Conservation (phyloP, 1,139 yeast genomes). For the Taphrina populina region DNA sequence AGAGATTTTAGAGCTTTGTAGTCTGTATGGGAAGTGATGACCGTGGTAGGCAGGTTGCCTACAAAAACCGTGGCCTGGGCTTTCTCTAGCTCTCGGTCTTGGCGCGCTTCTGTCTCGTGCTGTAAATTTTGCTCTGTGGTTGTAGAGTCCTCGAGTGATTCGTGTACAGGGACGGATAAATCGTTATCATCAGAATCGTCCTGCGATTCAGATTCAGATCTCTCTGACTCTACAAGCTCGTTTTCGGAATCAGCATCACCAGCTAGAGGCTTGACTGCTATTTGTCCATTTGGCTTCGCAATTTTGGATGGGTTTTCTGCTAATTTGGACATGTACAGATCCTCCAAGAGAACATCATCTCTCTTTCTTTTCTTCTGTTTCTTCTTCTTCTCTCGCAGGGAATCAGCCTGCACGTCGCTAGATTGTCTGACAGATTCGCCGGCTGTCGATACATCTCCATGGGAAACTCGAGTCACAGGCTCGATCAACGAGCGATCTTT, state of each 20-base stretch:
- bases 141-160: slow-evolving; percentile 33
- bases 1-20: slow-evolving; percentile 36
- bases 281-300: slow-evolving; percentile 18
- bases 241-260: slow-evolving; percentile 38
- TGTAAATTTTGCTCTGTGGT: not conserved
- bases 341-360: slow-evolving; percentile 38
- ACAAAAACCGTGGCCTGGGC: slow-evolving; percentile 87
- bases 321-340: slow-evolving; percentile 41
- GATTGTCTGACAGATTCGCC: too few species aligned
- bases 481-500: slow-evolving; percentile 35
- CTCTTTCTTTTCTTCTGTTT: slow-evolving; percentile 34
- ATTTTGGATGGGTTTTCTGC: slow-evolving; percentile 36
- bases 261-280: not conserved
- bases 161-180: slow-evolving; percentile 10
- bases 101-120: slow-evolving; percentile 53
- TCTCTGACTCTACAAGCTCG: slow-evolving; percentile 40
- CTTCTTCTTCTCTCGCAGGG: slow-evolving; percentile 13
- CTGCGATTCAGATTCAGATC: slow-evolving; percentile 34
- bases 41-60: slow-evolving; percentile 73
- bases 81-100: slow-evolving; percentile 71
- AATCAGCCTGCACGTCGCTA: too few species aligned
- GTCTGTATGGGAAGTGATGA: slow-evolving; percentile 60
- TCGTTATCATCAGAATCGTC: slow-evolving; percentile 45
- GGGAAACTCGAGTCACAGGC: too few species aligned
- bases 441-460: too few species aligned